Base-by-base conservation (phyloP, 768 basidiomycete species). In the Galerina sulciceps region DNA sequence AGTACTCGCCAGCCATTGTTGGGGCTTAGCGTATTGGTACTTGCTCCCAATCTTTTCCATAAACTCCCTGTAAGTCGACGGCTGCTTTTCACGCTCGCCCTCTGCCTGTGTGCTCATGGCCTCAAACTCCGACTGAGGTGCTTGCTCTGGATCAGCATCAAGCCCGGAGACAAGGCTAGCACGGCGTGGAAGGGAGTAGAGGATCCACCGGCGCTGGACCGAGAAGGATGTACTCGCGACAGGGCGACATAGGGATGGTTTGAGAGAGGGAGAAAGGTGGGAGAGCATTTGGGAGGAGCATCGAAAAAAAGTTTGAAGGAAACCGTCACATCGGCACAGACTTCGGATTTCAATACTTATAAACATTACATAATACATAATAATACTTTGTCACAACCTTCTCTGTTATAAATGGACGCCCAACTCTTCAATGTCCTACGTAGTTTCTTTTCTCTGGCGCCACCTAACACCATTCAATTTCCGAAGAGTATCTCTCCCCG, bases 1-100 rank as follows among this genome's bases (percentile, higher is more conserved):
- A 76, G 81, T 72, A 34, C 73, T 77, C 60, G 85, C 83, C 9
- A 93, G 76, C 86, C 88, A 93, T 55, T 87, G 85, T 41, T 79
- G 75, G 23, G 87, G 82, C 34, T 73, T 66, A 20, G 83, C 78
- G 20, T 75, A 65, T 63, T 75, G 77, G 65, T 73, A 88, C 46
- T 73, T 64, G 38, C 61, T 61, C 1, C 81, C 85, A 47, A 76
- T 73, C 18, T 73, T 72, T 9, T 71, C 64, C 59, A 83, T 70
- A 65, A 85, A 86, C 36, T 75, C 64, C 41, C 68, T 67, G 57
- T 76, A 77, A 6, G 75, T 72, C 38, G 73, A 70, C 26, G 75
- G 67, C 4, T 22, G 50, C 35, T 53, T 55, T n/a, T 40, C 44
- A 13, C 56, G 47, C n/a, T 58, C 58, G 15, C 44, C 50, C 4